Evolutionary conservation across 495 filamentous ascomycete species (phyloP), one percentile per base, ranked within the genome.

Genomic region (Neurospora sp.): DNA sequence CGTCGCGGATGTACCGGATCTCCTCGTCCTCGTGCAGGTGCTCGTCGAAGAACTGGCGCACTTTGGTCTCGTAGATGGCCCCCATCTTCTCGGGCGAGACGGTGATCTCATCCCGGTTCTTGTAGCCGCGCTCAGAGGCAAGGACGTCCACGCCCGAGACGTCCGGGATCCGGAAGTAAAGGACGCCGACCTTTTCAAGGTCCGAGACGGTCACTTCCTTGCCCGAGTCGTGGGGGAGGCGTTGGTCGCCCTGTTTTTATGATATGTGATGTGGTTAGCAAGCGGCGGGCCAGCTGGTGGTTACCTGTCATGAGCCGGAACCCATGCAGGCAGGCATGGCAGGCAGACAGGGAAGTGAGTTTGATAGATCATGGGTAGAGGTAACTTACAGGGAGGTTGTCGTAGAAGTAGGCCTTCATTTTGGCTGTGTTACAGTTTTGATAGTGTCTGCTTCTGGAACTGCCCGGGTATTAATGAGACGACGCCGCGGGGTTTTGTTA

Each of bases 21-120:
- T 99, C 96, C 85, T 99, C 96, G 78, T 98, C 96, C 84, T 99
- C 96, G 76, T 99, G 96, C 76, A 98, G 82, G 81, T 99, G 96
- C 86, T 99, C 96, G 61, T 91, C 80, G 85, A 98, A 98, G 85
- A 99, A 99, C 73, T 80, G 88, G 83, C 92, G 93, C 73, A 99
- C 92, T 79, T 98, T 98, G 73, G 90, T 87, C 83, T 99, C 96
- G 83, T 94, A 95, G 39, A 87, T 82, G 53, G 86, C 90, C 70
- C 95, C 94, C 93, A 98, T 94, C 71, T 88, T 91, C 73, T 87
- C 87, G 0, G 94, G 94, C 27, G 93, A 95, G n/a, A 98, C 91
- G 74, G 86, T 90, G 78, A 98, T 91, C 82, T 95, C 89, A 82
- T 99, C 96, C 18, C 96, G 92, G 85, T 98, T 97, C 85, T 92